Percentiles rank a stretch among this genome's conserved stretches.
Evolutionary conservation across 2,329 filamentous ascomycete genomes (phyloP).

Genomic region (Tolypocladium sp.): DNA sequence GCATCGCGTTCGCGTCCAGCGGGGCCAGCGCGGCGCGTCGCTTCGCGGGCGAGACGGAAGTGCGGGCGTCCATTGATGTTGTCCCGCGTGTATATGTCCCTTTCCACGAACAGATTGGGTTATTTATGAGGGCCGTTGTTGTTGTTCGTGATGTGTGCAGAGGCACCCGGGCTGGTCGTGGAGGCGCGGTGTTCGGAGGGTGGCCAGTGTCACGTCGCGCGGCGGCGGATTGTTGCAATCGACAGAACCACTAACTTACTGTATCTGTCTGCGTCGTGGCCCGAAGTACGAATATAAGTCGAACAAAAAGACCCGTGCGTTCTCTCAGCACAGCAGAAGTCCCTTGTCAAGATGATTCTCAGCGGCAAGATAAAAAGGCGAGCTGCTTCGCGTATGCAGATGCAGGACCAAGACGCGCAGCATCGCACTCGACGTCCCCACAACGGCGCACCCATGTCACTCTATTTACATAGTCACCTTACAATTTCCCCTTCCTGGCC

Average conservation of each 20-base stretch:
- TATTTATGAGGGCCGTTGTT: background rate
- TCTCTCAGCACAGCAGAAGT: background rate
- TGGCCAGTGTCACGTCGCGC: background rate
- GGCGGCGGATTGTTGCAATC: background rate
- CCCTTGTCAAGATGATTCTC: too few relatives aligned
- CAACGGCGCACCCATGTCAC: background rate
- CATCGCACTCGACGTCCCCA: background rate
- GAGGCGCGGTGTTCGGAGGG: background rate
- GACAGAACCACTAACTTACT: too few relatives aligned
- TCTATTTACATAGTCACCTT: background rate
- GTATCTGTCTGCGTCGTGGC: background rate
- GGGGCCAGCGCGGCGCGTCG: constrained; percentile 40
- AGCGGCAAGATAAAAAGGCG: background rate
- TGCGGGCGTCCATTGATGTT: background rate
- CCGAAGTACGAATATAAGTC: background rate
- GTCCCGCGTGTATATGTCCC: background rate
- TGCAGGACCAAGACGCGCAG: background rate
- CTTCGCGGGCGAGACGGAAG: constrained; percentile 26
- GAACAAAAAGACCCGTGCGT: background rate
- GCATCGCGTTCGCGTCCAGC: constrained; percentile 34
- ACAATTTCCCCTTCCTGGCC: background rate
- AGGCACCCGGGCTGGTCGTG: background rate
- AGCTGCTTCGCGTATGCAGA: background rate
- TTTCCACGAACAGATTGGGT: background rate
- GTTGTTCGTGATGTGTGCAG: background rate